phyloP scores from a whole-genome alignment of 108 stramenopile species.

The Aurantiochytrium sp. region DNA sequence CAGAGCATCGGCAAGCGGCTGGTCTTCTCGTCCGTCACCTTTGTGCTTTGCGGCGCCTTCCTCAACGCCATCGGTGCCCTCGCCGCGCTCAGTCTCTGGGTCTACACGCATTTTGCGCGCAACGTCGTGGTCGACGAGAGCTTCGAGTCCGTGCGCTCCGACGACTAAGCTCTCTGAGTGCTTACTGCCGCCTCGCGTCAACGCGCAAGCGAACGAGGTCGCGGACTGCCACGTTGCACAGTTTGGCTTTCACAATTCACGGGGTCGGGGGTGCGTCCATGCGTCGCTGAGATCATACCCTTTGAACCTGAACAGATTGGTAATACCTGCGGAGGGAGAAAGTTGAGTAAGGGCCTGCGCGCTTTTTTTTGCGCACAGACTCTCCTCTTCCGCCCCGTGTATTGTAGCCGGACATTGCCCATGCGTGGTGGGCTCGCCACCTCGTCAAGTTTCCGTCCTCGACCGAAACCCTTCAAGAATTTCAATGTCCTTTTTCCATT shows the following conservation, averaged over 20 bases:
- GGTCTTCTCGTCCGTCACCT: neutral
- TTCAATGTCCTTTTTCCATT: no score
- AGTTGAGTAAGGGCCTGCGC: neutral
- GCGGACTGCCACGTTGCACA: no score
- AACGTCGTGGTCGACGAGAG: neutral
- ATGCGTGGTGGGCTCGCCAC: no score
- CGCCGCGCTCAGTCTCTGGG: neutral
- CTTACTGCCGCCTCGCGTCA: no score
- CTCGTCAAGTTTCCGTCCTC: no score
- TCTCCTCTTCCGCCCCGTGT: no score
- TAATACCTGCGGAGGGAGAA: constrained; percentile 20
- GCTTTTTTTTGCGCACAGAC: neutral
- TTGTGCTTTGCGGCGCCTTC: neutral
- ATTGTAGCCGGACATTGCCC: no score
- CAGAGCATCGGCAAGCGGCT: neutral
- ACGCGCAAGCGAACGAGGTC: no score
- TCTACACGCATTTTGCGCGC: neutral
- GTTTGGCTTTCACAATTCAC: neutral
- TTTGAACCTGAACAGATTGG: constrained; percentile 12
- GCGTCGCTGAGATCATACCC: neutral
- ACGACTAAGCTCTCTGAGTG: no score
- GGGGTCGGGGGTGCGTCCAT: neutral
- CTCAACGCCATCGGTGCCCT: neutral
- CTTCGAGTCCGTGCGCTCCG: no score
- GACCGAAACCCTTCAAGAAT: no score